Evolutionary conservation across 1,284 basidiomycete species (phyloP).

Genomic region (Puccinia polysora): DNA sequence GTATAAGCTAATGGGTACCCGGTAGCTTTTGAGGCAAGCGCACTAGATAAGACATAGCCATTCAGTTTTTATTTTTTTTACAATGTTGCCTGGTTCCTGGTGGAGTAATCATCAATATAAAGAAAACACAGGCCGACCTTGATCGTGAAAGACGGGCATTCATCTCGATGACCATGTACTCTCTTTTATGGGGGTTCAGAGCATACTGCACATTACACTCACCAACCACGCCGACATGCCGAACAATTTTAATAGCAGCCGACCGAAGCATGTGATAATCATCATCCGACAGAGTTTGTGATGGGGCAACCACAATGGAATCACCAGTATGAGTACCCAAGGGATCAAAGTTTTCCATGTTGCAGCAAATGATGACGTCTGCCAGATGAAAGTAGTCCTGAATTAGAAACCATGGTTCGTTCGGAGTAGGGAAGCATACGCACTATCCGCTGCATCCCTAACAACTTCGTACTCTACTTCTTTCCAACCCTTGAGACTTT

Average conservation of each 20-base stretch:
- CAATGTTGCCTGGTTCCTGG: no score
- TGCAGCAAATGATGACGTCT: slow-evolving; percentile 93
- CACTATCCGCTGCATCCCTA: slow-evolving; percentile 79
- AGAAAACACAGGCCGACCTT: slow-evolving; percentile 32
- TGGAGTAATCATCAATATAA: slow-evolving; percentile 11
- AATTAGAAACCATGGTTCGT: background rate
- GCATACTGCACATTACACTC: slow-evolving; percentile 97
- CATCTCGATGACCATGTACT: slow-evolving; percentile 86
- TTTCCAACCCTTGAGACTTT: slow-evolving; percentile 99
- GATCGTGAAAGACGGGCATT: slow-evolving; percentile 52
- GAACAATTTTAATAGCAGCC: slow-evolving; percentile 93
- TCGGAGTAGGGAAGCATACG: background rate
- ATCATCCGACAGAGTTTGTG: slow-evolving; percentile 92
- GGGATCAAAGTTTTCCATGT: slow-evolving; percentile 99
- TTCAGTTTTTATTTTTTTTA: no score
- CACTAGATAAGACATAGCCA: slow-evolving; percentile 57
- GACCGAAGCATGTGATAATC: slow-evolving; percentile 99
- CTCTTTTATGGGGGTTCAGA: slow-evolving; percentile 81
- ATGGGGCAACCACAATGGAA: slow-evolving; percentile 99
- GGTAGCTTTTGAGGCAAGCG: slow-evolving; percentile 96
- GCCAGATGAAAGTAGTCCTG: slow-evolving; percentile 12
- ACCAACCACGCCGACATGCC: slow-evolving; percentile 95
- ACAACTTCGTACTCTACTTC: slow-evolving; percentile 99
- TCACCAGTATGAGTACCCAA: slow-evolving; percentile 99
- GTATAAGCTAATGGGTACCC: slow-evolving; percentile 99